Evolutionary conservation across 441 rosid species (phyloP), one percentile per base, ranked within the genome.

Genomic region (Gossypium trilobum): DNA sequence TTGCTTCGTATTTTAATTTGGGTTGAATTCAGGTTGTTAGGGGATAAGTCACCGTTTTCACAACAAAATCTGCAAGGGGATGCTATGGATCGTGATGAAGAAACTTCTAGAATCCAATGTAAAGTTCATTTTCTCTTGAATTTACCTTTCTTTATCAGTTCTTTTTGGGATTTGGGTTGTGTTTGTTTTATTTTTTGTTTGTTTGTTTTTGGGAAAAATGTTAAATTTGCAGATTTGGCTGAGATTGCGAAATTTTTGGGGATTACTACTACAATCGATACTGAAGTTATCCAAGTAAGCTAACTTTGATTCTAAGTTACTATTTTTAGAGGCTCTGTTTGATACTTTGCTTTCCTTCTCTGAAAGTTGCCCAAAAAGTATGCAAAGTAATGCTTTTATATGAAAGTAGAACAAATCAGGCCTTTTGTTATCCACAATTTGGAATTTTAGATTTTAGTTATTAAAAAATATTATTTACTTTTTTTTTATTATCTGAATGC

Each of bases 211-310:
- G 11, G 13, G 23, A 9, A 33, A 46, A 61, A 19, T 73, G 48
- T 61, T 13, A 19, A 46, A 48, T 50, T 76, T 73, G 66, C 87
- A 95, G 98, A 92, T 88, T 84, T 92, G 82, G 98, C 92, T 1
- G 99, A 91, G 85, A 88, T 95, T 48, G 99, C 99, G 9, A 95
- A 95, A 86, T 92, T 95, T 83, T 80, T 92, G 52, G 97, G 97
- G 25, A 83, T 95, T 72, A 91, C 93, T 13, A 81, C 94, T 59
- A 74, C 88, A 0, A 77, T 92, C 17, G 99, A 95, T 82, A 87
- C 87, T 6, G 99, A 95, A 79, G 91, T 91, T 39, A 88, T 95
- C 75, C 97, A 95, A 82, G 97, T 94, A 67, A 73, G 87, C 68
- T 8, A 50, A 4, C 27, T 8, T 33, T 51, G 59, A 50, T 51